Base-by-base conservation (phyloP, 2,329 filamentous ascomycete species). In the Colletotrichum brevisporum region DNA sequence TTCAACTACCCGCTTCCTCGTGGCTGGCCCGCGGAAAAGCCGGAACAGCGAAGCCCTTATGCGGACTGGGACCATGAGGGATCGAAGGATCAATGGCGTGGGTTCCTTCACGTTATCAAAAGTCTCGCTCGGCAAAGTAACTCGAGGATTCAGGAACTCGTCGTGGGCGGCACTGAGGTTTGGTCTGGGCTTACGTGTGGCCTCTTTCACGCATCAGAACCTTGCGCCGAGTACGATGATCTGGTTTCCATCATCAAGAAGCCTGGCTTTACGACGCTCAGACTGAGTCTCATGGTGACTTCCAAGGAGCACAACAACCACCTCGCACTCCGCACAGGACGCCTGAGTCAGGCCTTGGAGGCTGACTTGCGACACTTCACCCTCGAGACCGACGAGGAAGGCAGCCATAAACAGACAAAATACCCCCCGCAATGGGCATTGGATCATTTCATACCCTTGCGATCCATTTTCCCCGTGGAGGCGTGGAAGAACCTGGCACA, bases 1-100 rank as follows among this genome's bases (percentile, higher is more conserved):
- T 82, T 84, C 45, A 78, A 78, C 26, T 83, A 84, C 64, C 78
- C 79, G 1, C 72, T 81, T 10, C 77, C 79, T 2, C 75, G 74
- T 16, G 76, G 77, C 13, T 80, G 78, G 80, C 75, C 73, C 4
- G 26, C 62, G 0, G 5, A 27, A 13, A 6, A 9, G 64, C 47
- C 31, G 4, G 36, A 27, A 10, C 4, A 39, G 3, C 53, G 9
- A n/a, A 39, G n/a, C 53, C 16, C 27, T 31, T 21, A 36, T 50
- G 8, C 4, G 21, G 13, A n/a, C 15, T 31, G n/a, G 13, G 27
- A 31, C 6, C 47, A 3, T 24, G 45, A n/a, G 6, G n/a, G 45
- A 21, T 43, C 10, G 27, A 75, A 73, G 41, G 52, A 63, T 8
- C 69, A 70, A 16, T 80, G 78, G 74, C 77, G 78, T 10, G 79